phyloP scores from a whole-genome alignment of 352 stramenopile genomes.

The Phytopythium kandeliae region DNA sequence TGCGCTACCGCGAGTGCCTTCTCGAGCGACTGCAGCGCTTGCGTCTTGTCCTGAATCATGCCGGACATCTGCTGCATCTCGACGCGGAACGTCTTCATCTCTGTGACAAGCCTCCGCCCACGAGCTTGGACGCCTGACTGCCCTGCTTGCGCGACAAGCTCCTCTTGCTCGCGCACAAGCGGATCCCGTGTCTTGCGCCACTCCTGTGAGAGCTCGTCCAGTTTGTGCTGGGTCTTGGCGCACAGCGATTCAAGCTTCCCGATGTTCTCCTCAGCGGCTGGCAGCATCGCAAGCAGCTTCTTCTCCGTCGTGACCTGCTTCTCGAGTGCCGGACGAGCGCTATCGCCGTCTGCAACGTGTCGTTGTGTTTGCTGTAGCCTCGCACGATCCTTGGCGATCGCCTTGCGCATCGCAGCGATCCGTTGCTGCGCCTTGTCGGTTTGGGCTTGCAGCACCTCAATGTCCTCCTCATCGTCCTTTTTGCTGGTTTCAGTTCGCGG shows the following conservation, averaged over 20 bases:
- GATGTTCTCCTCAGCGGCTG: slow-evolving; percentile 62
- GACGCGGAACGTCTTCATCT: slow-evolving; percentile 54
- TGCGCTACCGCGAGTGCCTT: slow-evolving; percentile 43
- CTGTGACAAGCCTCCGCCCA: slow-evolving; percentile 48
- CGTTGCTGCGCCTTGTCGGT: slow-evolving; percentile 26
- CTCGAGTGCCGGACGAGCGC: slow-evolving; percentile 25
- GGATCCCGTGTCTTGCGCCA: slow-evolving; percentile 42
- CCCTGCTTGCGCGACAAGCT: slow-evolving; percentile 21
- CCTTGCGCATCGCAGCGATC: slow-evolving; percentile 32
- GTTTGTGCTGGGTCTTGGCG: slow-evolving; percentile 38
- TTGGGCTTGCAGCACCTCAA: slow-evolving; percentile 28
- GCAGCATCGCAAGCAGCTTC: slow-evolving; percentile 56
- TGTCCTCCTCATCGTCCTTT: slow-evolving; percentile 12
- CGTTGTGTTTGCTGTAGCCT: slow-evolving; percentile 23
- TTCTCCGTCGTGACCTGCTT: slow-evolving; percentile 41
- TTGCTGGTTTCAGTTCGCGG: not conserved
- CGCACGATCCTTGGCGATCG: slow-evolving; percentile 25
- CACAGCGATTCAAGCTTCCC: slow-evolving; percentile 64
- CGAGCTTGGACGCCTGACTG: slow-evolving; percentile 48
- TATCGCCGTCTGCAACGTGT: slow-evolving; percentile 28
- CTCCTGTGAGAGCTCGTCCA: slow-evolving; percentile 41
- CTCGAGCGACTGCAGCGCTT: slow-evolving; percentile 46
- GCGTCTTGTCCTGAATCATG: slow-evolving; percentile 69
- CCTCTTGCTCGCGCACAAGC: slow-evolving; percentile 41
- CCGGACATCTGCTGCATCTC: slow-evolving; percentile 65